Percentiles rank a stretch among this genome's conserved stretches.
phyloP scores from a whole-genome alignment of 305 asterid genomes.

The Andrographis paniculata region DNA sequence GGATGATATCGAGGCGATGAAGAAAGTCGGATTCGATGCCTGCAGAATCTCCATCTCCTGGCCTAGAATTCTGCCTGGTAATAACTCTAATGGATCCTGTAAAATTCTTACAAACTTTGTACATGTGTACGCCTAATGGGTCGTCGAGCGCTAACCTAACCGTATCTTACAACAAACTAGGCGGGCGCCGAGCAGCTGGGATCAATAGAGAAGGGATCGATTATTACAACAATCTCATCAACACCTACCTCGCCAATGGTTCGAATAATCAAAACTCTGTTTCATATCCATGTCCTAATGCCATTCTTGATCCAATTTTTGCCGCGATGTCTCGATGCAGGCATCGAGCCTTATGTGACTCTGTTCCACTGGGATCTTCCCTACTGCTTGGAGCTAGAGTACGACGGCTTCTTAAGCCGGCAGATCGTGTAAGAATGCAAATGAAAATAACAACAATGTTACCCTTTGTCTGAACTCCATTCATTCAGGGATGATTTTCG shows the following conservation, averaged over 20 bases:
- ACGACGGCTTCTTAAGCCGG: constrained; percentile 26
- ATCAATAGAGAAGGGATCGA: constrained; percentile 28
- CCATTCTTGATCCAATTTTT: background rate
- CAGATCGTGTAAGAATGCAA: constrained; percentile 26
- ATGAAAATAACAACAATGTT: no score
- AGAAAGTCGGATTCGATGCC: constrained; percentile 28
- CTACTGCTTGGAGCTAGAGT: constrained; percentile 26
- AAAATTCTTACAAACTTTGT: no score
- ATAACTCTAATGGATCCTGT: background rate
- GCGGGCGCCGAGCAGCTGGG: constrained; percentile 25
- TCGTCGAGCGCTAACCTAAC: no score
- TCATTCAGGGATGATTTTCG: constrained; percentile 24
- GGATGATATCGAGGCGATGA: constrained; percentile 30
- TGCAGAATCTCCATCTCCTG: constrained; percentile 32
- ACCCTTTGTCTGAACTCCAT: background rate
- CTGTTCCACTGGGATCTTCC: constrained; percentile 41
- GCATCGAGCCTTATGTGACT: constrained; percentile 26
- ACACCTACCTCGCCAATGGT: constrained; percentile 27
- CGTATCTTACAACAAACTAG: constrained; percentile 11
- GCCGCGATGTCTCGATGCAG: constrained; percentile 9
- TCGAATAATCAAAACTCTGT: background rate
- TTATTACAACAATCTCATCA: constrained; percentile 28
- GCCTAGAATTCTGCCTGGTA: constrained; percentile 36
- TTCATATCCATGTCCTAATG: background rate
- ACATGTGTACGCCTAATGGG: no score